Evolutionary conservation across 768 basidiomycete species (phyloP), one percentile per base, ranked within the genome.

Genomic region (Leucocoprinus birnbaumii): DNA sequence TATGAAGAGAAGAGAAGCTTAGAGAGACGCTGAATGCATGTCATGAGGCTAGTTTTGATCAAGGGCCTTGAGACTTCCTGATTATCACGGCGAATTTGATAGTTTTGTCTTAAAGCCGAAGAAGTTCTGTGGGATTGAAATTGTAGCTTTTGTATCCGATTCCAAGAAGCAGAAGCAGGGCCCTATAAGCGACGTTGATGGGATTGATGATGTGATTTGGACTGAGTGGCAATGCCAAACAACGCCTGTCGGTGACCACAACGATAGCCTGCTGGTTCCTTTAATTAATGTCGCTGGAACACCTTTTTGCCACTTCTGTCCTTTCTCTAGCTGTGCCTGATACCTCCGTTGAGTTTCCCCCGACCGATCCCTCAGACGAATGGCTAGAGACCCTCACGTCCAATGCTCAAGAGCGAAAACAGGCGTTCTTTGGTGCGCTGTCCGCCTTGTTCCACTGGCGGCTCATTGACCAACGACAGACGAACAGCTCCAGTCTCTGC

Each of bases 401-500:
- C 8, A 69, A 69, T 16, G 64, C 65, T 5, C 67, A 73, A 14
- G 84, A 88, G 57, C 74, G 87, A 63, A 78, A 74, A 52, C 79
- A 85, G 61, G 86, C 86, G 1, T 91, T 89, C 72, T 91, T 90
- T 61, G 89, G 89, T 89, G 65, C 65, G 79, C 69, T 58, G 59
- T 58, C 53, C 3, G 1, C 14, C 27, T 27, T 38, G 53, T 44
- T 60, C 45, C 11, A 27, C 53, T 61, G 48, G 59, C 46, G 42
- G 48, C 53, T 52, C 64, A 61, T 67, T 59, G 67, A 63, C 55
- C 60, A 64, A 42, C 54, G n/a, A 16, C 56, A 84, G 83, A 85
- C 55, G 83, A 84, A 64, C 80, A 83, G 59, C 65, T 84, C 38
- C 77, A 74, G 48, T 71, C 79, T 5, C 63, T 84, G 35, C 63